phyloP scores from a whole-genome alignment of 2,329 filamentous ascomycete species.

The Fusarium robinianum region DNA sequence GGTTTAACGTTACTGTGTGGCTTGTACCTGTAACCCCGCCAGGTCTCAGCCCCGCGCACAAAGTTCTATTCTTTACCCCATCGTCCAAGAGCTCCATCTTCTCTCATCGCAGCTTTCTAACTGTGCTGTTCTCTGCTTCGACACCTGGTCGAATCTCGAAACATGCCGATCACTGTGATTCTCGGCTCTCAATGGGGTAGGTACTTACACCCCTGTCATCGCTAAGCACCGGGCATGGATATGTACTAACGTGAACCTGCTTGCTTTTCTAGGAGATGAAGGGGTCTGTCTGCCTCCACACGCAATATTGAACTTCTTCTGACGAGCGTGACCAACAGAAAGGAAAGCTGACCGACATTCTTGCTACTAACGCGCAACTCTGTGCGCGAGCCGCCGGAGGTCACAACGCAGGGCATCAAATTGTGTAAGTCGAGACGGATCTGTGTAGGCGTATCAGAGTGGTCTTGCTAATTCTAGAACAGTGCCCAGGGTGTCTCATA shows the following conservation, averaged over 20 bases:
- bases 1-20: no score
- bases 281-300: not conserved
- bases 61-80: no score
- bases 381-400: constrained; percentile 13
- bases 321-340: constrained; percentile 1
- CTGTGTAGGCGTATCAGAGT: not conserved
- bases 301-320: not conserved
- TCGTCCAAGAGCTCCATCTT: no score
- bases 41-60: no score
- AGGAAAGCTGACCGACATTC: constrained; percentile 13
- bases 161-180: no score
- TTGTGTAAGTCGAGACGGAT: constrained; percentile 8
- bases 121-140: no score
- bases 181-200: no score
- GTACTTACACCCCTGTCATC: no score
- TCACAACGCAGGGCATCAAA: constrained; percentile 20
- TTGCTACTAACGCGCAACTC: constrained; percentile 10
- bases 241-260: not conserved
- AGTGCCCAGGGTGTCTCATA: constrained; percentile 9
- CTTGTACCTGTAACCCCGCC: no score
- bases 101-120: no score
- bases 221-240: no score
- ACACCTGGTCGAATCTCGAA: no score
- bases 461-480: not conserved
- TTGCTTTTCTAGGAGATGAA: constrained; percentile 3